These are phyloP conservation scores for Trichoderma oligosporum DNA, from an alignment of 2,329 filamentous ascomycete genomes.

Conservation along the genomic window DNA sequence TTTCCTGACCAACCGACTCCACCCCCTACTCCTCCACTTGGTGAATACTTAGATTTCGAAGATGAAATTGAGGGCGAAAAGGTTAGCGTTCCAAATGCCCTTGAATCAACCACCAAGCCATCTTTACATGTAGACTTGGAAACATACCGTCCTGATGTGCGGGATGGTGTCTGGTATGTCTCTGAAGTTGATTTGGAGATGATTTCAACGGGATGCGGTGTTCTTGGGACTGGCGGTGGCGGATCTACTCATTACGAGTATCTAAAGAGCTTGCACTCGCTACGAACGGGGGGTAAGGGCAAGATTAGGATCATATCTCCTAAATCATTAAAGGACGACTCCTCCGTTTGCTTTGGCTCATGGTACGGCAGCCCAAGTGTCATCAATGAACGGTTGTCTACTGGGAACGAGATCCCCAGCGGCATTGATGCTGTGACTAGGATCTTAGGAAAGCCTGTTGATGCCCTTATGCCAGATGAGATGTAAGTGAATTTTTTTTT, in stretches of 20 bases:
- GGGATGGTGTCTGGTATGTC: conserved; percentile 34
- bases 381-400: conserved; percentile 36
- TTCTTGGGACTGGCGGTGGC: conserved; percentile 38
- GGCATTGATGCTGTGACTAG: conserved; percentile 37
- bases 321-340: conserved; percentile 35
- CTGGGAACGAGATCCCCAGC: conserved; percentile 36
- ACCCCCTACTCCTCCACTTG: conserved; percentile 23
- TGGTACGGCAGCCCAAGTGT: conserved; percentile 45
- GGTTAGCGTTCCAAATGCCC: conserved; percentile 29
- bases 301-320: conserved; percentile 42
- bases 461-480: conserved; percentile 36
- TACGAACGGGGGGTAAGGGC: conserved; percentile 33
- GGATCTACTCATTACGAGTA: conserved; percentile 42
- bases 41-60: background rate
- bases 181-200: conserved; percentile 37
- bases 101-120: conserved; percentile 31
- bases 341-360: conserved; percentile 40
- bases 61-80: conserved; percentile 28
- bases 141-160: conserved; percentile 32
- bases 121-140: conserved; percentile 31
- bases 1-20: conserved; percentile 29
- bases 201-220: conserved; percentile 35
- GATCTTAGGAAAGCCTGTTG: conserved; percentile 31
- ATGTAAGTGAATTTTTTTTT: conserved; percentile 36
- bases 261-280: conserved; percentile 39